Evolutionary conservation across 495 filamentous ascomycete species (phyloP).

Genomic region (Hypomontagnella submonticulosa): DNA sequence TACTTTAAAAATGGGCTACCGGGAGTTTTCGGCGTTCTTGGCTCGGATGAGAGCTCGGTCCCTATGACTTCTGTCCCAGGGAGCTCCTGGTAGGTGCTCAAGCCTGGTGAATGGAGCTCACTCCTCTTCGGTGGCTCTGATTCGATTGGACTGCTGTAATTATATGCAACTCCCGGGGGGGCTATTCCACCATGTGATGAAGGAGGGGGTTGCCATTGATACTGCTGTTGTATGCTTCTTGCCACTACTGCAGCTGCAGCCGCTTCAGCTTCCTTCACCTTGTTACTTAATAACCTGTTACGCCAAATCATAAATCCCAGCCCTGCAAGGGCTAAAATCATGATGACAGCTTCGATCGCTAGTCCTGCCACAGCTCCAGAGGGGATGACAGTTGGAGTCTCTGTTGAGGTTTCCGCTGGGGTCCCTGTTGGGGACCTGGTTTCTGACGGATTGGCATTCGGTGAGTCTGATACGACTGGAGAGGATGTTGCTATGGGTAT

Average conservation of each 20-base stretch:
- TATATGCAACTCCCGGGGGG: slow-evolving; percentile 1
- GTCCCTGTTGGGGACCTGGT: no score
- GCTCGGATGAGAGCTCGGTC: slow-evolving; percentile 23
- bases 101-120: slow-evolving; percentile 12
- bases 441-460: neutral
- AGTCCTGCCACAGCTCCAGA: slow-evolving; percentile 27
- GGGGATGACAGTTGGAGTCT: slow-evolving; percentile 2
- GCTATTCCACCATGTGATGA: slow-evolving; percentile 10
- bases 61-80: slow-evolving; percentile 12
- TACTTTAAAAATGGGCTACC: neutral
- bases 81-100: slow-evolving; percentile 18
- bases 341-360: slow-evolving; percentile 20
- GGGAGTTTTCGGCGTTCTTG: slow-evolving; percentile 7
- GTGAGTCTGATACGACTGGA: neutral
- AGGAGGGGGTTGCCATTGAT: slow-evolving; percentile 30
- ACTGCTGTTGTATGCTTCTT: slow-evolving; percentile 11
- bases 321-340: slow-evolving; percentile 13
- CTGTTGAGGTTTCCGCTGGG: neutral
- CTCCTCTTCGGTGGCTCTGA: slow-evolving; percentile 17
- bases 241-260: slow-evolving; percentile 8
- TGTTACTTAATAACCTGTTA: slow-evolving; percentile 17
- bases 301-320: slow-evolving; percentile 31
- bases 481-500: slow-evolving; percentile 23
- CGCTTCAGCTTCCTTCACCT: slow-evolving; percentile 25
- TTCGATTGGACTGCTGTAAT: slow-evolving; percentile 13